These are phyloP conservation scores for Taiwanofungus camphoratus DNA, from an alignment of 1,284 basidiomycete genomes.

Conservation along the genomic window DNA sequence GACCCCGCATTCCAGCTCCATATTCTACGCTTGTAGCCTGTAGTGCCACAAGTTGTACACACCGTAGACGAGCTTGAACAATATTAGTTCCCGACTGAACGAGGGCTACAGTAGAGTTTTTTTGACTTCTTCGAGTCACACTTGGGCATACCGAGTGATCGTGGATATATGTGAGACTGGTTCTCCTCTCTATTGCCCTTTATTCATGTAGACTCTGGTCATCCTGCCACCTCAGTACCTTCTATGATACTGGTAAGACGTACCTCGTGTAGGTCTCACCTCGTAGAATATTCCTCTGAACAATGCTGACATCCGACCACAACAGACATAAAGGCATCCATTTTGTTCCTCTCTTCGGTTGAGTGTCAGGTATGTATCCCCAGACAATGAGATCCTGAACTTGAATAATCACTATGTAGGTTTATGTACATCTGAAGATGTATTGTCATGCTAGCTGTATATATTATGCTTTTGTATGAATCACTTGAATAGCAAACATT, in stretches of 20 bases:
- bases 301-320: background rate
- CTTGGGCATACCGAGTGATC: conserved; percentile 41
- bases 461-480: too few relatives aligned
- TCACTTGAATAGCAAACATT: too few relatives aligned
- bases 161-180: conserved; percentile 61
- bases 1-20: conserved; percentile 56
- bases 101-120: conserved; percentile 39
- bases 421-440: too few relatives aligned
- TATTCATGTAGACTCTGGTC: background rate
- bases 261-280: conserved; percentile 45
- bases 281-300: background rate
- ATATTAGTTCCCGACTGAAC: conserved; percentile 20
- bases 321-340: background rate
- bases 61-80: conserved; percentile 48
- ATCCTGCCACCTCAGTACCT: conserved; percentile 32
- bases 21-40: conserved; percentile 52
- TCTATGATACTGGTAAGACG: conserved; percentile 52
- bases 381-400: too few relatives aligned
- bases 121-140: conserved; percentile 49
- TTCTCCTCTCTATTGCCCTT: background rate
- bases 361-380: too few relatives aligned
- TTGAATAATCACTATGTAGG: too few relatives aligned
- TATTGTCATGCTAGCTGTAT: too few relatives aligned
- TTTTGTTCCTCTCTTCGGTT: background rate
- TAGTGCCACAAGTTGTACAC: background rate